phyloP scores from a whole-genome alignment of 2,329 filamentous ascomycete species.

The Scytalidium sp. region DNA sequence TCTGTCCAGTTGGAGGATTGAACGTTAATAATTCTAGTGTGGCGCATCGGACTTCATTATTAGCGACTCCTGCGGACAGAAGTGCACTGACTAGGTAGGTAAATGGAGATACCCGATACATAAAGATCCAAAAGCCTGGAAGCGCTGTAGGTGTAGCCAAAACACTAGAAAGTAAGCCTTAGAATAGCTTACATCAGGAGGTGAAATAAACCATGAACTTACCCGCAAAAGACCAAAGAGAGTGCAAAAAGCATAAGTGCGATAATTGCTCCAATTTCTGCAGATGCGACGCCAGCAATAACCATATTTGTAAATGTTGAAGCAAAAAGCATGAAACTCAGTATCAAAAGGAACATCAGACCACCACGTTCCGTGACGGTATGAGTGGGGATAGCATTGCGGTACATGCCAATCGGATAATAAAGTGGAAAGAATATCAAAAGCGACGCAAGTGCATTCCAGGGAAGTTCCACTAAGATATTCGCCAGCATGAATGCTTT shows the following conservation, averaged over 20 bases:
- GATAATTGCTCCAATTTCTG: conserved; percentile 71
- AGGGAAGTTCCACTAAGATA: conserved; percentile 78
- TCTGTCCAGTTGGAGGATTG: conserved; percentile 52
- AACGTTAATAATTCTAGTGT: conserved; percentile 65
- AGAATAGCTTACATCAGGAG: not conserved
- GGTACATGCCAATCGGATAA: conserved; percentile 74
- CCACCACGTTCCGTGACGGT: conserved; percentile 65
- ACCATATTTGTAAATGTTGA: conserved; percentile 78
- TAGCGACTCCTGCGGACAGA: conserved; percentile 65
- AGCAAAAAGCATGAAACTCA: conserved; percentile 72
- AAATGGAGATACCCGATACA: conserved; percentile 77
- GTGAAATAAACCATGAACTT: not conserved
- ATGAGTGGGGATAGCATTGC: conserved; percentile 60
- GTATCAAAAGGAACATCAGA: conserved; percentile 73
- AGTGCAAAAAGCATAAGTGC: conserved; percentile 72
- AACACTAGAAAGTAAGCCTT: conserved; percentile 44
- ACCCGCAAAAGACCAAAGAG: conserved; percentile 64
- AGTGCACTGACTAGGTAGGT: conserved; percentile 76
- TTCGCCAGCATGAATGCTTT: conserved; percentile 63
- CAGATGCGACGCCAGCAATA: conserved; percentile 69
- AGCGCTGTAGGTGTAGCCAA: conserved; percentile 59
- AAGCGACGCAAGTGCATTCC: conserved; percentile 67
- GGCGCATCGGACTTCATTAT: conserved; percentile 62
- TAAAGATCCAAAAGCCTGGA: conserved; percentile 76
- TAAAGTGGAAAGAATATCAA: conserved; percentile 79